Evolutionary conservation across 2,329 filamentous ascomycete species (phyloP), one percentile per base, ranked within the genome.

Genomic region (Fusarium domesticum): DNA sequence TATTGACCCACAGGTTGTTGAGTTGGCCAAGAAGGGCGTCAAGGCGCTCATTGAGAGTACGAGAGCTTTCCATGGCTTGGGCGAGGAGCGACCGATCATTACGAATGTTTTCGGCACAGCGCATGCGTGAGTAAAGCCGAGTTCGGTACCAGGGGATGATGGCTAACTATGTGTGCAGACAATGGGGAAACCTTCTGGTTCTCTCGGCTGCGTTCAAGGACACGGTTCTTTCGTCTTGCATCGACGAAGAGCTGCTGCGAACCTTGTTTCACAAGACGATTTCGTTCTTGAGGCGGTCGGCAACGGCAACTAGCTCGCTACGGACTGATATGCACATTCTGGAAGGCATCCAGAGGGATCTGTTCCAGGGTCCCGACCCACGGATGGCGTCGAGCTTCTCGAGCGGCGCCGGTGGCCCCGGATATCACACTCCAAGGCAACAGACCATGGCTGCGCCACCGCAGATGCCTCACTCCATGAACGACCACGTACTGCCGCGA

Each of bases 61-160:
- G 0, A 78, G 82, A 42, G 89, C 90, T 1, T 95, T 97, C 62
- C 76, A 85, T 51, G 73, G 75, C 2, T 74, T 87, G 18, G 73
- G 79, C 14, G 68, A 71, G n/a, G 68, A 78, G 49, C 80, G 89
- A 20, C 81, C 87, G 7, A 85, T 96, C 39, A 84, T 97, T 43
- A 97, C 92, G n/a, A 97, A 96, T 59, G 84, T 96, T 18, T 95
- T 96, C 68, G 91, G 92, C 40, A 97, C 92, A 15, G 87, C 90
- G 50, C 92, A 96, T 75, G 91, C 92, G 88, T 95, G 87, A 81
- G 89, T 82, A 39, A 11, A 28, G 2, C n/a, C n/a, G n/a, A n/a
- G 30, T 20, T 16, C 23, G 12, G 36, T 42, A 15, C 11, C 2
- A 8, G 19, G 6, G 35, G 12, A 10, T 5, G n/a, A 3, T 19